Evolutionary conservation across 2,329 filamentous ascomycete species (phyloP).

Genomic region (Polytolypa hystricis): DNA sequence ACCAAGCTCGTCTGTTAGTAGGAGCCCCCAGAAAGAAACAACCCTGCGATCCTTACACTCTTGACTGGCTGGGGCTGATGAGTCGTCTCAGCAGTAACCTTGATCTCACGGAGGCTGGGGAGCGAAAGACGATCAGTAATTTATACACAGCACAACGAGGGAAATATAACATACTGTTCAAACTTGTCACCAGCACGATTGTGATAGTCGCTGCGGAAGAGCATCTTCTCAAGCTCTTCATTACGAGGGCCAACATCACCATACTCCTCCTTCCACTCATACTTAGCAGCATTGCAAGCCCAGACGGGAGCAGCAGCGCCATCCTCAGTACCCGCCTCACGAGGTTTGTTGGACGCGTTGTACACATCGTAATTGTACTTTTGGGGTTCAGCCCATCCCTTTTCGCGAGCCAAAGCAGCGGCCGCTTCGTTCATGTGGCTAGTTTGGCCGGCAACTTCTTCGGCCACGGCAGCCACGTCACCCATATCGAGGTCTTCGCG

Average conservation of each 20-base stretch:
- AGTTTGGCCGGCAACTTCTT: neutral
- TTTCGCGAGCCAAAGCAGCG: conserved; percentile 23
- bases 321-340: conserved; percentile 10
- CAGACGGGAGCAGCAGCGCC: conserved; percentile 28
- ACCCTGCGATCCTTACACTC: too few species aligned
- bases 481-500: neutral
- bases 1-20: conserved; percentile 20
- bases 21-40: conserved; percentile 7
- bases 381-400: conserved; percentile 28
- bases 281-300: conserved; percentile 52
- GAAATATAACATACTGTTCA: conserved; percentile 40
- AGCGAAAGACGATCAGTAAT: conserved; percentile 8
- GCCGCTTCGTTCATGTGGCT: conserved; percentile 19
- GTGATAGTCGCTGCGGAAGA: conserved; percentile 53
- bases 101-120: conserved; percentile 35
- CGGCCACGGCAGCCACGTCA: neutral
- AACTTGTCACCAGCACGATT: conserved; percentile 51
- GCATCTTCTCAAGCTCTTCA: conserved; percentile 57
- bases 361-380: conserved; percentile 29
- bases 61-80: conserved; percentile 38
- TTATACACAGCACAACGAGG: neutral
- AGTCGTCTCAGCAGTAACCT: conserved; percentile 41
- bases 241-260: conserved; percentile 72
- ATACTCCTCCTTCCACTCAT: conserved; percentile 75
- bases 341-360: conserved; percentile 13